Conservation (phyloP, 129 eudicot genomes). For the Helianthus tuberosus region DNA sequence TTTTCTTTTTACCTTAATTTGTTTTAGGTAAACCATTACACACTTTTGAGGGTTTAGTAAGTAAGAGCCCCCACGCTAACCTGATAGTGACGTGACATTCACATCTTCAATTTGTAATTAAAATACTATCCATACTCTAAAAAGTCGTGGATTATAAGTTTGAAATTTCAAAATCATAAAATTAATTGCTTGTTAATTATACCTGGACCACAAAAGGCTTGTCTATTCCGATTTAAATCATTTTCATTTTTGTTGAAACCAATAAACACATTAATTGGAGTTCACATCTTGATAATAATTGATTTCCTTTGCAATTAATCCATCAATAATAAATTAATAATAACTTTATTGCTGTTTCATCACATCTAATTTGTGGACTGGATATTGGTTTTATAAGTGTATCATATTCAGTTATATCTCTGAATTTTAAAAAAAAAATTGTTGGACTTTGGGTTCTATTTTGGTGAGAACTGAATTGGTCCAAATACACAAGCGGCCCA, state of each 20-base stretch:
- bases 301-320: neutral
- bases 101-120: neutral
- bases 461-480: neutral
- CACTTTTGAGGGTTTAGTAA: too few species aligned
- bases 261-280: neutral
- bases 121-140: neutral
- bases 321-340: neutral
- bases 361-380: neutral
- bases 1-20: too few species aligned
- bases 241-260: neutral
- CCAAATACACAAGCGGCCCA: neutral
- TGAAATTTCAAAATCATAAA: neutral
- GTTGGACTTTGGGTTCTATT: neutral
- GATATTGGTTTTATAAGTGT: neutral
- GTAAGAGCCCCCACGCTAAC: too few species aligned
- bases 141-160: neutral
- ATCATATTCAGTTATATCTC: neutral
- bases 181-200: neutral
- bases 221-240: neutral
- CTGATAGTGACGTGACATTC: too few species aligned
- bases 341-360: neutral
- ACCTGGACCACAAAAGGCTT: slow-evolving; percentile 8
- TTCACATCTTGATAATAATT: neutral
- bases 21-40: too few species aligned
- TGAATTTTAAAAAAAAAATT: neutral